These are phyloP conservation scores for Castanea mollissima DNA, from an alignment of 306 rosid species.

Conservation along the genomic window DNA sequence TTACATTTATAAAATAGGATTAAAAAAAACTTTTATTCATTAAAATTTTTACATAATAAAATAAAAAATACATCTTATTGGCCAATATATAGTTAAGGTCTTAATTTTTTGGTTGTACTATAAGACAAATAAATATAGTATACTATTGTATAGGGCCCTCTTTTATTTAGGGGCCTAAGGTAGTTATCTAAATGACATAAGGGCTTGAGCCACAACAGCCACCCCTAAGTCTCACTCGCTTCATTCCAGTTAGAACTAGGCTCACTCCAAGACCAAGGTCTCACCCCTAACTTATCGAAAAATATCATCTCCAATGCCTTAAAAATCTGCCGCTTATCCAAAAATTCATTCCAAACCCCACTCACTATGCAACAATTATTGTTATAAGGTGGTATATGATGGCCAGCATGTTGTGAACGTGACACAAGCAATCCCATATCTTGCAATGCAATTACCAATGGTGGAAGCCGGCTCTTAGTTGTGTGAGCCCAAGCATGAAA, in stretches of 20 bases:
- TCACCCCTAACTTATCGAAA: conserved; percentile 57
- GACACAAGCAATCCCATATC: conserved; percentile 66
- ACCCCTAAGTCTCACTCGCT: conserved; percentile 11
- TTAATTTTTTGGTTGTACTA: too few relatives aligned
- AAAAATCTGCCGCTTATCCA: conserved; percentile 59
- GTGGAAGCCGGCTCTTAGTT: conserved; percentile 71
- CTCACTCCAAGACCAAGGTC: conserved; percentile 84
- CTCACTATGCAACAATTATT: conserved; percentile 89
- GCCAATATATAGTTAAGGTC: too few relatives aligned
- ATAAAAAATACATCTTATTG: too few relatives aligned
- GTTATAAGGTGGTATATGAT: conserved; percentile 75
- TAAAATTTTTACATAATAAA: too few relatives aligned
- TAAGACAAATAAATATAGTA: too few relatives aligned
- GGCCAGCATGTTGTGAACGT: conserved; percentile 60
- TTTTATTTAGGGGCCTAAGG: too few relatives aligned
- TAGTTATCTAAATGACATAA: too few relatives aligned
- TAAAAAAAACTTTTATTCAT: too few relatives aligned
- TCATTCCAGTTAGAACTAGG: conserved; percentile 69
- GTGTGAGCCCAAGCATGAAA: conserved; percentile 96
- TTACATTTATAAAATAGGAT: too few relatives aligned
- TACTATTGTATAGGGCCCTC: too few relatives aligned
- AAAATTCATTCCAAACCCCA: conserved; percentile 75
- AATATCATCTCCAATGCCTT: conserved; percentile 72
- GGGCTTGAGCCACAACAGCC: too few relatives aligned
- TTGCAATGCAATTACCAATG: conserved; percentile 53